Conservation (phyloP, 1,139 yeast genomes). For the Zygosaccharomyces pseudobailii region DNA sequence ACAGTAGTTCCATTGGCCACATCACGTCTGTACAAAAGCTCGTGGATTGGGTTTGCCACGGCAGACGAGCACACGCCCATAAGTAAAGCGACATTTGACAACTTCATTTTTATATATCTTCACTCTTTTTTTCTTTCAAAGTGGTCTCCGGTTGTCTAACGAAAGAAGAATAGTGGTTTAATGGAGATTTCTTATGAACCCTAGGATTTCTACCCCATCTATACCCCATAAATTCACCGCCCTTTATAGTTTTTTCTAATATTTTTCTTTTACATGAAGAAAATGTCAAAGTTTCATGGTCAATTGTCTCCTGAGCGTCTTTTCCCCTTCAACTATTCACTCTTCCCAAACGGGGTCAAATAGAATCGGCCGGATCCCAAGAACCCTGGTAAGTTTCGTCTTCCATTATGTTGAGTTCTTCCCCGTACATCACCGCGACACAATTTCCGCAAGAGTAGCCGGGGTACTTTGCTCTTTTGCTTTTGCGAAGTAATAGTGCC, state of each 20-base stretch:
- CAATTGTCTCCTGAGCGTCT: neutral
- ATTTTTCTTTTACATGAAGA: neutral
- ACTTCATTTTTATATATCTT: conserved; percentile 10
- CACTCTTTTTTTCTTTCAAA: neutral
- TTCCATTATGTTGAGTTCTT: neutral
- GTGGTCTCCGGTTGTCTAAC: neutral
- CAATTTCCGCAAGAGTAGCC: neutral
- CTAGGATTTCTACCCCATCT: fast-evolving
- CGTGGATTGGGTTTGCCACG: conserved; percentile 7
- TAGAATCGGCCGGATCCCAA: conserved; percentile 2
- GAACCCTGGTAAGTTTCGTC: neutral
- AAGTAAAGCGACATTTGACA: conserved; percentile 8
- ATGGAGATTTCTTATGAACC: too few relatives aligned
- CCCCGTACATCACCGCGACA: neutral
- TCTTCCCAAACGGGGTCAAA: neutral
- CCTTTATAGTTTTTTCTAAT: neutral
- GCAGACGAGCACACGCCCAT: conserved; percentile 11
- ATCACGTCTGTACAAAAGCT: conserved; percentile 6
- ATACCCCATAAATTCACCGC: neutral
- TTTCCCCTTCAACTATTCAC: neutral
- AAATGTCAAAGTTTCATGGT: neutral
- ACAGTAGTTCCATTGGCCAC: neutral
- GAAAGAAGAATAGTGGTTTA: neutral
- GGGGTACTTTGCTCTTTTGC: conserved; percentile 3
- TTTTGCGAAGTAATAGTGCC: neutral